A percentile compares a stretch with the other conserved stretches of the same genome.
phyloP scores from a whole-genome alignment of 2,329 filamentous ascomycete species.

The Epichloe uncinata region DNA sequence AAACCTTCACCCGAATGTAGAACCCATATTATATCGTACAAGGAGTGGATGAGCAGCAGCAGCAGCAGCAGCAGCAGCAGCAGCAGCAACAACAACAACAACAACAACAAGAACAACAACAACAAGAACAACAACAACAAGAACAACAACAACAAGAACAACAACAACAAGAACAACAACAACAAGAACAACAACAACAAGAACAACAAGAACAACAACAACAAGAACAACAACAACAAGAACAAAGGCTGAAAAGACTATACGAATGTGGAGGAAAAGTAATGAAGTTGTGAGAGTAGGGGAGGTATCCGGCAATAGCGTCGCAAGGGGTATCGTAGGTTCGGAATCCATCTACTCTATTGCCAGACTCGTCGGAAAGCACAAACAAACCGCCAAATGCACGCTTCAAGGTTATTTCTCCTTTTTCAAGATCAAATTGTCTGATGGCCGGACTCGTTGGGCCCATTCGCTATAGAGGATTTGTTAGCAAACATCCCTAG shows the following conservation, averaged over 20 bases:
- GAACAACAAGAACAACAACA: neutral
- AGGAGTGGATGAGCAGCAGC: neutral
- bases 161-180: neutral
- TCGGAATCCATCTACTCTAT: neutral
- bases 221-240: neutral
- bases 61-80: too few relatives aligned
- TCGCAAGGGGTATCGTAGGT: neutral
- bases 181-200: neutral
- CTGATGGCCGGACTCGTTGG: slow-evolving; percentile 46
- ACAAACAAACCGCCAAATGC: slow-evolving; percentile 2
- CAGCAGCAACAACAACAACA: too few relatives aligned
- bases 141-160: too few relatives aligned
- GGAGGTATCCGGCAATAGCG: neutral
- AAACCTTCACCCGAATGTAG: neutral
- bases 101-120: neutral
- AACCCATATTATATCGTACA: neutral
- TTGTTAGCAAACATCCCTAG: slow-evolving; percentile 14
- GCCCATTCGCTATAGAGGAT: slow-evolving; percentile 46
- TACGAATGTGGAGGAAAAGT: neutral
- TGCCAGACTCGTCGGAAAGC: neutral
- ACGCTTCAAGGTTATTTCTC: slow-evolving; percentile 12
- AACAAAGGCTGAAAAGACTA: neutral
- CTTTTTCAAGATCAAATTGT: slow-evolving; percentile 48
- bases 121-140: neutral
- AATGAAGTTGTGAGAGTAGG: neutral